Evolutionary conservation across 805 yeast genomes (phyloP).

Genomic region (Metschnikowia baotianmanensis): DNA sequence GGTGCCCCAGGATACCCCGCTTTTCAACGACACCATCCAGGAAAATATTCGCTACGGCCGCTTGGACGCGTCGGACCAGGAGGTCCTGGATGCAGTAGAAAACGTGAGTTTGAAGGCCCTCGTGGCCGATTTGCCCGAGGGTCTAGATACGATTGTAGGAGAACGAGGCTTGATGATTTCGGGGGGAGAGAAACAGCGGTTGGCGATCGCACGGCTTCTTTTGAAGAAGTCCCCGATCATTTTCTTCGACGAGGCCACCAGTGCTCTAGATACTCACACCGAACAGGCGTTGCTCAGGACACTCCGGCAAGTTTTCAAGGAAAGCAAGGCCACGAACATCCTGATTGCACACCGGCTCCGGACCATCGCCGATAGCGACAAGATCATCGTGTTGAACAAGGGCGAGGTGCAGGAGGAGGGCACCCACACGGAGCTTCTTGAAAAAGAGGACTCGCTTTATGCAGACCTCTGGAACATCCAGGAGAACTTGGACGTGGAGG

Average conservation of each 20-base stretch:
- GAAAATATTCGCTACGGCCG: slow-evolving; percentile 89
- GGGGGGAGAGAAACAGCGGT: slow-evolving; percentile 97
- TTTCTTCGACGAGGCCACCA: slow-evolving; percentile 95
- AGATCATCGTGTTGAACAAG: slow-evolving; percentile 78
- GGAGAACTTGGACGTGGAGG: slow-evolving; percentile 63
- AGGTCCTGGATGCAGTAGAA: slow-evolving; percentile 60
- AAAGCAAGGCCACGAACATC: slow-evolving; percentile 65
- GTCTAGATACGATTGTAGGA: slow-evolving; percentile 84
- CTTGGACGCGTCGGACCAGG: slow-evolving; percentile 67
- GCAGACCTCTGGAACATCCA: slow-evolving; percentile 88
- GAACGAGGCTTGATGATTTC: slow-evolving; percentile 99
- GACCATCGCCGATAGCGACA: slow-evolving; percentile 92
- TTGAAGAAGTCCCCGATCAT: slow-evolving; percentile 85
- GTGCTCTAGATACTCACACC: slow-evolving; percentile 95
- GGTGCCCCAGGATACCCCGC: slow-evolving; percentile 97
- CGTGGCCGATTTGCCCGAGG: slow-evolving; percentile 74
- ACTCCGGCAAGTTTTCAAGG: slow-evolving; percentile 60
- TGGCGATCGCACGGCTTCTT: slow-evolving; percentile 90
- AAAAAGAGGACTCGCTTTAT: slow-evolving; percentile 59
- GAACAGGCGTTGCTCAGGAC: slow-evolving; percentile 82
- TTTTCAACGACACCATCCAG: slow-evolving; percentile 84
- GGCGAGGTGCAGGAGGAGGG: slow-evolving; percentile 91
- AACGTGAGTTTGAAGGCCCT: slow-evolving; percentile 68
- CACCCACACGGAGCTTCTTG: slow-evolving; percentile 63
- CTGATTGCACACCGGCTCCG: slow-evolving; percentile 92